phyloP scores from a whole-genome alignment of 1,284 basidiomycete species.

The Rhodotorula sp. region DNA sequence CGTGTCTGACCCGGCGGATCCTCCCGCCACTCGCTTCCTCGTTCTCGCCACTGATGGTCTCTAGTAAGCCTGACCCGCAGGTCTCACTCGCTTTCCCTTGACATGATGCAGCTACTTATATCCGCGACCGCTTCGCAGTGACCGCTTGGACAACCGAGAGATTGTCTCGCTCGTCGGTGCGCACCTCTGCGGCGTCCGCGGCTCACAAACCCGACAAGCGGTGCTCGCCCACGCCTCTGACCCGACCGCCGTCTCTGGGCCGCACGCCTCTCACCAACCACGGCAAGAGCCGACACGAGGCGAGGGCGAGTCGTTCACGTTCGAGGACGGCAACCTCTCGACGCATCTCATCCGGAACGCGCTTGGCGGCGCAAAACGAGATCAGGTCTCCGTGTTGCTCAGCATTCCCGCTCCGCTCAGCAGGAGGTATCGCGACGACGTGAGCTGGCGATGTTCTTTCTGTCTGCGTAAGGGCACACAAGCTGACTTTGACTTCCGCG shows the following conservation, averaged over 20 bases:
- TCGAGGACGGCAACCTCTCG: constrained; percentile 79
- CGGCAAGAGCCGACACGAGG: constrained; percentile 37
- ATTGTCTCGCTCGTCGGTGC: constrained; percentile 86
- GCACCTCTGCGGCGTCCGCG: constrained; percentile 68
- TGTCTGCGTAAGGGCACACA: background rate
- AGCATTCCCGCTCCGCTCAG: constrained; percentile 81
- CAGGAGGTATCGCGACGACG: constrained; percentile 79
- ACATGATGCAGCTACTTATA: no score
- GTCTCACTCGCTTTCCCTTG: no score
- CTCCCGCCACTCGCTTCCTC: constrained; percentile 59
- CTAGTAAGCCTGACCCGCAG: constrained; percentile 45
- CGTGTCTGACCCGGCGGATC: constrained; percentile 34
- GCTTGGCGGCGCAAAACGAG: constrained; percentile 78
- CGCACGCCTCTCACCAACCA: constrained; percentile 34
- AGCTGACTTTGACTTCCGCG: background rate
- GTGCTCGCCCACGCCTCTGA: constrained; percentile 33
- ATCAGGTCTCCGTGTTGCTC: constrained; percentile 65
- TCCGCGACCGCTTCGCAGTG: constrained; percentile 55
- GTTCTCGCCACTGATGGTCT: constrained; percentile 87
- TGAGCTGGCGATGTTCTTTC: constrained; percentile 51
- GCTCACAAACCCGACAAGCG: constrained; percentile 25
- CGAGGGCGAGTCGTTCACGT: constrained; percentile 61
- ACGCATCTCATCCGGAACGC: constrained; percentile 93
- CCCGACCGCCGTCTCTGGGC: constrained; percentile 2
- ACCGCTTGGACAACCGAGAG: constrained; percentile 89